phyloP scores from a whole-genome alignment of 257 asterid genomes.

The Solanum arcanum region DNA sequence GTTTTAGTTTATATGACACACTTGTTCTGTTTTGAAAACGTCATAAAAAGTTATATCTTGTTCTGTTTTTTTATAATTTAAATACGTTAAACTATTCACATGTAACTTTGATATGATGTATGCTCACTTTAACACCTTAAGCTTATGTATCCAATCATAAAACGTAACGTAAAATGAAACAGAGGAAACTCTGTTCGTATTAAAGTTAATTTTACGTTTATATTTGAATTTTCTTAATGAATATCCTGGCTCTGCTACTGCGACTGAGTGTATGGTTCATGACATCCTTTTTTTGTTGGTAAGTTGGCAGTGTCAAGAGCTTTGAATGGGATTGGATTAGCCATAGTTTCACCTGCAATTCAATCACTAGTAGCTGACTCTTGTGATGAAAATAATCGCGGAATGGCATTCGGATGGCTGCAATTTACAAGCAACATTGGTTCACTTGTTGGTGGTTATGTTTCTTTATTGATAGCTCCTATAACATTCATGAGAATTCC shows the following conservation, averaged over 20 bases:
- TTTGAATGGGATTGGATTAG: constrained; percentile 81
- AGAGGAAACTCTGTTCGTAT: neutral
- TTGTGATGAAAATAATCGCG: constrained; percentile 58
- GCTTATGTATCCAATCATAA: neutral
- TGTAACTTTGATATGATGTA: neutral
- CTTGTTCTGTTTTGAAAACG: neutral
- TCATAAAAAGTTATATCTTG: neutral
- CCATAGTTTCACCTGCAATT: constrained; percentile 80
- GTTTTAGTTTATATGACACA: neutral
- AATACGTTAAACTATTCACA: neutral
- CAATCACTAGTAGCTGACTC: constrained; percentile 89
- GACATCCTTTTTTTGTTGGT: neutral
- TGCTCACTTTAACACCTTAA: neutral
- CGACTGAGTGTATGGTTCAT: neutral
- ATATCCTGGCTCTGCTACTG: neutral
- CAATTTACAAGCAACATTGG: constrained; percentile 80
- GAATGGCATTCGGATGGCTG: constrained; percentile 86
- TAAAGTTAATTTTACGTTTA: neutral
- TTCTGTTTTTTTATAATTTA: neutral
- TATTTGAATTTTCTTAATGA: neutral
- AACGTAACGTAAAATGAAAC: neutral
- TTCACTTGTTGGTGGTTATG: constrained; percentile 57
- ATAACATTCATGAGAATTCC: constrained; percentile 47
- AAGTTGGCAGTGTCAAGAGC: constrained; percentile 83
- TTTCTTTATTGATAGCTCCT: constrained; percentile 53